Conservation (phyloP, 257 asterid species). For the Solanum arcanum region DNA sequence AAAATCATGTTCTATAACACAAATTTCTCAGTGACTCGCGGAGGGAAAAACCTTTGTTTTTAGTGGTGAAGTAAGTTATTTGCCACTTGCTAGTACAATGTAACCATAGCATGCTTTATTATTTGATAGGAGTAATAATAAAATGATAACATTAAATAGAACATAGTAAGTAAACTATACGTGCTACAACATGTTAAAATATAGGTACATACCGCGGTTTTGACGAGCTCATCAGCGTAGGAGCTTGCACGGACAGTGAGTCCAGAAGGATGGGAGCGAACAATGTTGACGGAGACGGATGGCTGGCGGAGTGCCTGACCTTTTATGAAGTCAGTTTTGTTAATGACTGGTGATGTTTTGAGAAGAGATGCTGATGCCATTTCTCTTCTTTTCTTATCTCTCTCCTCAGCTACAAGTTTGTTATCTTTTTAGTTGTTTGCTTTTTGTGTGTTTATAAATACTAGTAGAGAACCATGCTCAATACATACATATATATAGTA, state of each 20-base stretch:
- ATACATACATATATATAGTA: conserved; percentile 9
- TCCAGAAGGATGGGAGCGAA: conserved; percentile 28
- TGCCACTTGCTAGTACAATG: neutral
- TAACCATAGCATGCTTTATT: neutral
- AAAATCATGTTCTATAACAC: neutral
- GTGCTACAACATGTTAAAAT: neutral
- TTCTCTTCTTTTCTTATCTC: neutral
- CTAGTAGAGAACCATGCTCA: neutral
- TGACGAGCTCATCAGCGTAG: conserved; percentile 56
- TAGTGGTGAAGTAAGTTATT: neutral
- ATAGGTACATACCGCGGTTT: conserved; percentile 44
- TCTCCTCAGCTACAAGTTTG: neutral
- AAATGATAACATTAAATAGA: neutral
- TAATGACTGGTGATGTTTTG: conserved; percentile 52
- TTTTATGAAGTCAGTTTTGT: conserved; percentile 49
- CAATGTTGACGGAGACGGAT: conserved; percentile 20
- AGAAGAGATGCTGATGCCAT: conserved; percentile 72
- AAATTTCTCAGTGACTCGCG: neutral
- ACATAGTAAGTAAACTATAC: neutral
- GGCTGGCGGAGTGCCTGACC: conserved; percentile 41
- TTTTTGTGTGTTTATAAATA: neutral
- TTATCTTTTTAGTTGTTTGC: neutral
- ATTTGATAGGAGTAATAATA: neutral
- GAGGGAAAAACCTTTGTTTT: no score
- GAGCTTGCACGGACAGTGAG: conserved; percentile 33